phyloP scores from a whole-genome alignment of 2,329 filamentous ascomycete species.

The Malbranchea zuffiana region DNA sequence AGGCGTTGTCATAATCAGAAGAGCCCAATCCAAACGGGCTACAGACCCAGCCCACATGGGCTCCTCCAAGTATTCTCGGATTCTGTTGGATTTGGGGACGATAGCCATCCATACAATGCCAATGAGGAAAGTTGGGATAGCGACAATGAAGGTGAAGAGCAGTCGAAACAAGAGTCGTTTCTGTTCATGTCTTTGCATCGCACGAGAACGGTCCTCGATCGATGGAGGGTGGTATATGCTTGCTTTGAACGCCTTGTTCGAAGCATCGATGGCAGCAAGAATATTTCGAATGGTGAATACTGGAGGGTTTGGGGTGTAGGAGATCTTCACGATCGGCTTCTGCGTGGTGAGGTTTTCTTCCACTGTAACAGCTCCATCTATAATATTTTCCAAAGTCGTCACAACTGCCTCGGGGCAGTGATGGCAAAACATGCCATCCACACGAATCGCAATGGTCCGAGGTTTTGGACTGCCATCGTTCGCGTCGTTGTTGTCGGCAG shows the following conservation, averaged over 20 bases:
- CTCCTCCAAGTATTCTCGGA: conserved; percentile 56
- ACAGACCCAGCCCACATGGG: conserved; percentile 59
- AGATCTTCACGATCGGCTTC: conserved; percentile 57
- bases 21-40: conserved; percentile 63
- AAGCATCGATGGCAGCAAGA: conserved; percentile 52
- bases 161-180: conserved; percentile 59
- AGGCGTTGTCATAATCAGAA: conserved; percentile 72
- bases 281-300: conserved; percentile 66
- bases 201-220: conserved; percentile 67
- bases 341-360: conserved; percentile 43
- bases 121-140: conserved; percentile 74
- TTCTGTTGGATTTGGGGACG: conserved; percentile 48
- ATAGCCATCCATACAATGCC: conserved; percentile 88
- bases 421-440: conserved; percentile 65
- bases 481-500: conserved; percentile 29
- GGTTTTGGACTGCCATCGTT: conserved; percentile 24
- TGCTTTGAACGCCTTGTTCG: conserved; percentile 55
- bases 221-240: conserved; percentile 69
- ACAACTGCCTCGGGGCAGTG: conserved; percentile 50
- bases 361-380: conserved; percentile 35
- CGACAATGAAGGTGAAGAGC: conserved; percentile 54
- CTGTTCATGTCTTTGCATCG: conserved; percentile 61
- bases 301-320: conserved; percentile 58
- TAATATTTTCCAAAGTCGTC: conserved; percentile 33
- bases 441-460: conserved; percentile 52